These are phyloP conservation scores for Alternaria sp. DNA, from an alignment of 2,329 filamentous ascomycete species.

Conservation along the genomic window DNA sequence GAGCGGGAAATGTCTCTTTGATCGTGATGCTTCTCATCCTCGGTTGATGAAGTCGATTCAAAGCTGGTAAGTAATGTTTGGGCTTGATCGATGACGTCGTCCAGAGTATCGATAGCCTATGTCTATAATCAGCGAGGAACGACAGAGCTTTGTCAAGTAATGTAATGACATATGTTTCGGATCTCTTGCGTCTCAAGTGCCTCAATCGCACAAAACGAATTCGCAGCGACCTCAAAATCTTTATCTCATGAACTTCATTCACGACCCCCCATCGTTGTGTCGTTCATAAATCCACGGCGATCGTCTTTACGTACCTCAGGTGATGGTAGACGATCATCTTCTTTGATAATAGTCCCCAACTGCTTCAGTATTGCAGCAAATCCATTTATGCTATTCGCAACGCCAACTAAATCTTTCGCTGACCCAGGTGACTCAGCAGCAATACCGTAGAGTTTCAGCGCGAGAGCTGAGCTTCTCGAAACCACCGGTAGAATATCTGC, in stretches of 20 bases:
- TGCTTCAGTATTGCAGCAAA: conserved; percentile 51
- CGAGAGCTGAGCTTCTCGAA: conserved; percentile 44
- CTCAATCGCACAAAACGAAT: not conserved
- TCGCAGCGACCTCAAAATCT: not conserved
- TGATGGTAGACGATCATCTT: conserved; percentile 50
- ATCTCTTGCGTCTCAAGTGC: not conserved
- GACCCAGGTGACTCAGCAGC: conserved; percentile 35
- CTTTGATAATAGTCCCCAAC: conserved; percentile 48
- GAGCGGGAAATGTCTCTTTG: conserved; percentile 12
- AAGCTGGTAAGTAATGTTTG: conserved; percentile 41
- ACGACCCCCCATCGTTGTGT: not conserved
- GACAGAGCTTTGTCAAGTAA: not conserved
- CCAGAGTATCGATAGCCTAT: conserved; percentile 45
- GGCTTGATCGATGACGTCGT: conserved; percentile 47
- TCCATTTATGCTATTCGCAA: conserved; percentile 48
- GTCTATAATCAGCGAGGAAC: conserved; percentile 15
- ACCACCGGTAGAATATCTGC: conserved; percentile 48
- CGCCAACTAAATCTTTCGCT: conserved; percentile 37
- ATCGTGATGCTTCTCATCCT: conserved; percentile 10
- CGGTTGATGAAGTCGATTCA: conserved; percentile 30
- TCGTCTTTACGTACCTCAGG: conserved; percentile 37
- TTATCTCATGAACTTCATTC: not conserved
- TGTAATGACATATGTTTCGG: not conserved
- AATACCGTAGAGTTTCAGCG: conserved; percentile 46
- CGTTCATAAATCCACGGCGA: not conserved